These are phyloP conservation scores for Fraxinus quadrangulata DNA, from an alignment of 257 asterid species.

Conservation along the genomic window DNA sequence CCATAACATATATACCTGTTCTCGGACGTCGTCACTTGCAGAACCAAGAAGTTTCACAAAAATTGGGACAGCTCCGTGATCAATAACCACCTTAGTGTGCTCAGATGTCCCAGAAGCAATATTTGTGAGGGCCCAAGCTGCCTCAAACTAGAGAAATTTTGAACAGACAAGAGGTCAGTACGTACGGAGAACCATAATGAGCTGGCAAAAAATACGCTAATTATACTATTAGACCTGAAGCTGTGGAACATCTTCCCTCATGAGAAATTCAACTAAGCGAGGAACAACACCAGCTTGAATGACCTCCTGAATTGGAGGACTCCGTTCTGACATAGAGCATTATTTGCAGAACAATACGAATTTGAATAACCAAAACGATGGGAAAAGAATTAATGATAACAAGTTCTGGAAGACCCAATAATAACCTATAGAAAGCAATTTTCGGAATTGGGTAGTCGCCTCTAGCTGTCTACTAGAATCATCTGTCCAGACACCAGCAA, in stretches of 20 bases:
- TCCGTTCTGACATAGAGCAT: constrained; percentile 52
- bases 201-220: not conserved
- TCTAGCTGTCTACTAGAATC: constrained; percentile 65
- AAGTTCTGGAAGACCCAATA: not conserved
- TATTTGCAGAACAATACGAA: not conserved
- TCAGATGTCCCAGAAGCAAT: constrained; percentile 92
- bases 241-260: constrained; percentile 78
- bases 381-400: not conserved
- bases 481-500: constrained; percentile 59
- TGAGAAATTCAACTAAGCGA: constrained; percentile 72
- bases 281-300: constrained; percentile 86
- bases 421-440: constrained; percentile 64
- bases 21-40: constrained; percentile 87
- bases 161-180: not conserved
- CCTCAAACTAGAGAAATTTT: constrained; percentile 63
- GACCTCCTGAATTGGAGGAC: constrained; percentile 84
- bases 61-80: constrained; percentile 80
- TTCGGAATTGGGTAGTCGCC: constrained; percentile 72
- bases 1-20: constrained; percentile 43
- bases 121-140: constrained; percentile 96
- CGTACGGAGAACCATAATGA: not conserved
- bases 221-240: constrained; percentile 56
- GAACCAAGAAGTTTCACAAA: constrained; percentile 80
- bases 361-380: constrained; percentile 7
- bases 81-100: constrained; percentile 79